Evolutionary conservation across 106 monocot species (phyloP).

Genomic region (Triglochin maritima): DNA sequence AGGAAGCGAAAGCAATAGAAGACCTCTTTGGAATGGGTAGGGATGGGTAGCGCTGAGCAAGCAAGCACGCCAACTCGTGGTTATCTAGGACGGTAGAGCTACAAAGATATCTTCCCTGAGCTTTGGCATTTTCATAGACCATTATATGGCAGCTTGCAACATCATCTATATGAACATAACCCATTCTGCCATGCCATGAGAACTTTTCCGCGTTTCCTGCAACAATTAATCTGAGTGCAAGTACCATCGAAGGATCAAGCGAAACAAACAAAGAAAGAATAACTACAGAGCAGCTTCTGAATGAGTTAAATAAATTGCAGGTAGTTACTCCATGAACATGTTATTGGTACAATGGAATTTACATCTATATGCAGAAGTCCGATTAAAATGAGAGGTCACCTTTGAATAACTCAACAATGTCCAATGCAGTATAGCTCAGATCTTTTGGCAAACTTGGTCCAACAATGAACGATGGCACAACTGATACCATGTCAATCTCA

Average conservation of each 20-base stretch:
- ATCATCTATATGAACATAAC: conserved; percentile 86
- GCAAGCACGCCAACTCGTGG: conserved; percentile 34
- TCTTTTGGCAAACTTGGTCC: conserved; percentile 48
- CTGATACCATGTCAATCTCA: conserved; percentile 54
- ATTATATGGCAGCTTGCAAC: conserved; percentile 72
- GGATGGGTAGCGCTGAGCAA: conserved; percentile 41
- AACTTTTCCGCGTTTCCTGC: conserved; percentile 51
- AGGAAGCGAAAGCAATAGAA: background rate
- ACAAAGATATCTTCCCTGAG: conserved; percentile 69
- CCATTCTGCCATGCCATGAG: conserved; percentile 71
- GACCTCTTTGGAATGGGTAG: conserved; percentile 57
- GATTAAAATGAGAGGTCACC: conserved; percentile 15
- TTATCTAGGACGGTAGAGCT: conserved; percentile 57
- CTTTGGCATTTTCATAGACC: conserved; percentile 52
- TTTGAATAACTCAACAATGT: conserved; percentile 53
- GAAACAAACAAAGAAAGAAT: too few relatives aligned
- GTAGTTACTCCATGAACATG: too few relatives aligned
- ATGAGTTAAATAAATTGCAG: too few relatives aligned
- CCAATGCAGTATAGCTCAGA: conserved; percentile 37
- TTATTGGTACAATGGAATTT: too few relatives aligned
- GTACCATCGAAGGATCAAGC: too few relatives aligned
- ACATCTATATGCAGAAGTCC: too few relatives aligned
- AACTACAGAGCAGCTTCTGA: too few relatives aligned
- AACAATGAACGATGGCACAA: conserved; percentile 65
- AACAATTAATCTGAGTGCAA: background rate